Evolutionary conservation across 495 filamentous ascomycete genomes (phyloP).

Genomic region (Neurospora sp.): DNA sequence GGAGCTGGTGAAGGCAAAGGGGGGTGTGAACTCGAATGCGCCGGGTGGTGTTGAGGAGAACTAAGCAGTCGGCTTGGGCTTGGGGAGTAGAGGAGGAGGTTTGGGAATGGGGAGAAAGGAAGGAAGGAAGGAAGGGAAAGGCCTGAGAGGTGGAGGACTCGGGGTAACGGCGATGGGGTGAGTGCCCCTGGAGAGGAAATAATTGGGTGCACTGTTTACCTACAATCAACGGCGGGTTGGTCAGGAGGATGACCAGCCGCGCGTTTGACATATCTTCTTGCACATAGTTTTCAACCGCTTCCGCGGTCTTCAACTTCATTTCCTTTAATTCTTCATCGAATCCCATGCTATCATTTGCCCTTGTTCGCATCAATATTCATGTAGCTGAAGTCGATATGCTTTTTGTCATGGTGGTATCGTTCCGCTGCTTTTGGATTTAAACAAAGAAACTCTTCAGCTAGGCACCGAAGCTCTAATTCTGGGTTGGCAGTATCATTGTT

Average conservation of each 20-base stretch:
- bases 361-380: background rate
- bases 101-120: background rate
- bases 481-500: background rate
- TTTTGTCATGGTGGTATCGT: background rate
- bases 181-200: background rate
- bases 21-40: slow-evolving; percentile 11
- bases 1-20: slow-evolving; percentile 10
- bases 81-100: background rate
- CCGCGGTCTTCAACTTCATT: background rate
- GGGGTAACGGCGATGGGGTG: background rate
- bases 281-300: background rate
- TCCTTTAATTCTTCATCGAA: background rate
- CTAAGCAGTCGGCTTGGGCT: background rate
- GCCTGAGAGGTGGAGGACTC: background rate
- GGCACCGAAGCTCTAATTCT: background rate
- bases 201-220: background rate
- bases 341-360: background rate
- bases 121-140: background rate
- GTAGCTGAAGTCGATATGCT: background rate
- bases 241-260: background rate
- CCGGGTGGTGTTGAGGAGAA: slow-evolving; percentile 13
- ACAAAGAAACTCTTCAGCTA: background rate
- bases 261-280: background rate
- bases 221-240: background rate
- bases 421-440: background rate